These are phyloP conservation scores for Alternaria arbusti DNA, from an alignment of 2,329 filamentous ascomycete genomes.

Conservation along the genomic window DNA sequence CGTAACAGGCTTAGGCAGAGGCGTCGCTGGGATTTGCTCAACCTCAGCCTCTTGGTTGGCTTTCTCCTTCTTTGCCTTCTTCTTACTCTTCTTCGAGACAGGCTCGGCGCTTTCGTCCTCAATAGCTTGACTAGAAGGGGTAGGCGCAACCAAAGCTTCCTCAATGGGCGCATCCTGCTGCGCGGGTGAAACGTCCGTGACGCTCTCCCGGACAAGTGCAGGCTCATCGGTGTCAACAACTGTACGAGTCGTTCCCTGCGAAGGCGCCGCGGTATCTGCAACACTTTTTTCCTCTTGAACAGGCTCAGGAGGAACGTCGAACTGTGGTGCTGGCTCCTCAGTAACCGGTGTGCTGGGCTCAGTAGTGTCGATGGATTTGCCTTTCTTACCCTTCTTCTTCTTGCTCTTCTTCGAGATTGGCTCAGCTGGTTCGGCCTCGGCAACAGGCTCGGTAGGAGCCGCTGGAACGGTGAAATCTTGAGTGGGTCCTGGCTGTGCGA, in stretches of 20 bases:
- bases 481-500: constrained; percentile 4
- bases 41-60: constrained; percentile 4
- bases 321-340: constrained; percentile 9
- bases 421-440: constrained; percentile 7
- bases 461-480: constrained; percentile 6
- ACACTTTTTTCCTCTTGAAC: background rate
- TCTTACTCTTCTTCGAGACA: constrained; percentile 24
- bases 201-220: background rate
- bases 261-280: background rate
- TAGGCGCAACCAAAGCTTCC: background rate
- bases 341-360: constrained; percentile 11
- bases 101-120: constrained; percentile 12
- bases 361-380: constrained; percentile 15
- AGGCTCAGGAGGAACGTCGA: constrained; percentile 6
- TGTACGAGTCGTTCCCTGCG: background rate
- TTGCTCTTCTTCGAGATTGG: constrained; percentile 27
- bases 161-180: background rate
- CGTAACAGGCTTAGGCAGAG: background rate
- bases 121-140: background rate
- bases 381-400: constrained; percentile 37
- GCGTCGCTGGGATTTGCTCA: background rate
- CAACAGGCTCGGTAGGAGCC: constrained; percentile 1
- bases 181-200: background rate
- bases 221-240: background rate
- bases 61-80: constrained; percentile 26